Percentiles rank a stretch among this genome's conserved stretches.
phyloP scores from a whole-genome alignment of 345 rosid genomes.

The Hevea brasiliensis region DNA sequence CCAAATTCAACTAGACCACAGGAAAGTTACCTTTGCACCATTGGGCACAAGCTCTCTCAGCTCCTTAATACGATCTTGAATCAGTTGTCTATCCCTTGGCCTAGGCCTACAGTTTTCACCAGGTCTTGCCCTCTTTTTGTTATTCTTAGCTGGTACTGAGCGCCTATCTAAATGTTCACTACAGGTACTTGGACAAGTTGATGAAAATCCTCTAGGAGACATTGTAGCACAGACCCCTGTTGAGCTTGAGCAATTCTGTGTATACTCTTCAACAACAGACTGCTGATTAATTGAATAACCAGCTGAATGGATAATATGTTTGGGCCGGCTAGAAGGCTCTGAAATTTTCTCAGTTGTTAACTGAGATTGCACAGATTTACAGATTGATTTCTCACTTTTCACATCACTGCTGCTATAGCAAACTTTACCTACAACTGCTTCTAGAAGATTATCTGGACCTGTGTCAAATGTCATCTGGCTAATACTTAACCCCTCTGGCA shows the following conservation, averaged over 20 bases:
- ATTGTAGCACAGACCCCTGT: conserved; percentile 56
- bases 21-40: conserved; percentile 82
- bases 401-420: conserved; percentile 50
- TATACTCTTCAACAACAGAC: conserved; percentile 42
- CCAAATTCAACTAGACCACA: conserved; percentile 11
- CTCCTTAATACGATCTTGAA: conserved; percentile 97
- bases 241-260: conserved; percentile 43
- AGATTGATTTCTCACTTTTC: conserved; percentile 49
- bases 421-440: conserved; percentile 80
- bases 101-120: conserved; percentile 90
- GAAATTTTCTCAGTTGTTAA: conserved; percentile 47
- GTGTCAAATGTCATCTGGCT: conserved; percentile 60
- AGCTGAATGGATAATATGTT: conserved; percentile 39
- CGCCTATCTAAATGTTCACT: conserved; percentile 65
- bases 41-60: conserved; percentile 92
- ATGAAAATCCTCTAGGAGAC: conserved; percentile 70
- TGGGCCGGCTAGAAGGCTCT: conserved; percentile 49
- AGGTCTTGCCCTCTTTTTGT: conserved; percentile 74
- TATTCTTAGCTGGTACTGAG: conserved; percentile 60
- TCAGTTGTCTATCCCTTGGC: conserved; percentile 95
- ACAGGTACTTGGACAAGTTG: conserved; percentile 64
- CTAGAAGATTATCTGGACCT: conserved; percentile 75
- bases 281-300: conserved; percentile 49
- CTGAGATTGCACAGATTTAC: conserved; percentile 54
- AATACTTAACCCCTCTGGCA: conserved; percentile 52